These are phyloP conservation scores for Zarea fungicola DNA, from an alignment of 2,329 filamentous ascomycete genomes.

Conservation along the genomic window DNA sequence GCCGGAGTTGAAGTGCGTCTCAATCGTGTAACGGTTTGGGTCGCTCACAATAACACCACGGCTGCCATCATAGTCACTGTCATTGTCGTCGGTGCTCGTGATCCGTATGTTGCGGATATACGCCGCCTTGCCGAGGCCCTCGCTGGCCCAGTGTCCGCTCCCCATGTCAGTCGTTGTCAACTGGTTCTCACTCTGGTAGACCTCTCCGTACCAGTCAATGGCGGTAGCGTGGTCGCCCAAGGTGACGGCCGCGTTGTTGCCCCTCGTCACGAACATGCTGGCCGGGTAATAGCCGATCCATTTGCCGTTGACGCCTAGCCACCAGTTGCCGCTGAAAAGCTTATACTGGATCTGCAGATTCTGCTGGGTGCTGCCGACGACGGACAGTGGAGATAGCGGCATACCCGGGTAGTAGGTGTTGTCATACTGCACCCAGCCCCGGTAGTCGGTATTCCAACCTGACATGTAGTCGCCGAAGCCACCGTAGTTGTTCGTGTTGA, in stretches of 20 bases:
- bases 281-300: constrained; percentile 14
- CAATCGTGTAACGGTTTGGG: constrained; percentile 12
- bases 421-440: constrained; percentile 14
- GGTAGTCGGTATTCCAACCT: constrained; percentile 15
- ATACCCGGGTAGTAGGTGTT: constrained; percentile 14
- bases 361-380: constrained; percentile 7
- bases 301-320: constrained; percentile 11
- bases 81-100: not conserved
- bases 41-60: constrained; percentile 6
- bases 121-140: constrained; percentile 12
- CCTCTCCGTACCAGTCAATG: constrained; percentile 15
- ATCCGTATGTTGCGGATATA: constrained; percentile 12
- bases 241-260: constrained; percentile 2
- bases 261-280: constrained; percentile 7
- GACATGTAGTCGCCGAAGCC: constrained; percentile 8
- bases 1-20: constrained; percentile 12
- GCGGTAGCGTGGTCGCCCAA: constrained; percentile 8
- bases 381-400: constrained; percentile 9
- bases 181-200: constrained; percentile 10
- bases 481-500: constrained; percentile 13
- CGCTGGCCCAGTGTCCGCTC: constrained; percentile 10
- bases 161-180: constrained; percentile 15
- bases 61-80: constrained; percentile 12
- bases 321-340: constrained; percentile 11
- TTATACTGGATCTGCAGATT: constrained; percentile 9